These are phyloP conservation scores for Arthrobotrys conoides DNA, from an alignment of 2,329 filamentous ascomycete species.

Conservation along the genomic window DNA sequence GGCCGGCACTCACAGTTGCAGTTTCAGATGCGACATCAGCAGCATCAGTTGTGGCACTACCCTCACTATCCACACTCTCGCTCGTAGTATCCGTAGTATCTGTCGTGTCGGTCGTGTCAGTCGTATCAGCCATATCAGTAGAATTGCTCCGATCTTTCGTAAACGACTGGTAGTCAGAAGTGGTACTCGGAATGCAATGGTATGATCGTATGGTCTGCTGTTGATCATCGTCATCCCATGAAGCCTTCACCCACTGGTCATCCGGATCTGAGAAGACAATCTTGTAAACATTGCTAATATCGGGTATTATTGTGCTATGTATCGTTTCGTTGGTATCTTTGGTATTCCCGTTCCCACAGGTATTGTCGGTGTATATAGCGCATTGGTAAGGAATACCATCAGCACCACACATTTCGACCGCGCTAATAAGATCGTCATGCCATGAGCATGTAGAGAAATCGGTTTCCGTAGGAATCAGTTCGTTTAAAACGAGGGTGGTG, in stretches of 20 bases:
- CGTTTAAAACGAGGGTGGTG: slow-evolving; percentile 40
- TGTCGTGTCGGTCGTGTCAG: neutral
- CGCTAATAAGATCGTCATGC: slow-evolving; percentile 34
- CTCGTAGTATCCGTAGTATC: neutral
- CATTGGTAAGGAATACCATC: slow-evolving; percentile 44
- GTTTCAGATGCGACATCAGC: neutral
- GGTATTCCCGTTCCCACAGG: slow-evolving; percentile 39
- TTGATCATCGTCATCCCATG: slow-evolving; percentile 22
- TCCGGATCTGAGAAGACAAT: slow-evolving; percentile 39
- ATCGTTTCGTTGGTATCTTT: slow-evolving; percentile 16
- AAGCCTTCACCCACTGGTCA: slow-evolving; percentile 28
- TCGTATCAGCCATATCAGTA: too few species aligned
- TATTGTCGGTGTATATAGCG: slow-evolving; percentile 49
- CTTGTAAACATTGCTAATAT: slow-evolving; percentile 38
- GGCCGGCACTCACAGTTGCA: neutral
- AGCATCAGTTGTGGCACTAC: neutral
- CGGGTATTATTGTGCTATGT: neutral
- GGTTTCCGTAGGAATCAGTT: slow-evolving; percentile 11
- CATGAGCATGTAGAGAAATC: slow-evolving; percentile 36
- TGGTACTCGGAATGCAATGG: slow-evolving; percentile 30
- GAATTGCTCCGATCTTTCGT: neutral
- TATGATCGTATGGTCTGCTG: slow-evolving; percentile 28
- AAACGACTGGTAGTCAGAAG: slow-evolving; percentile 20
- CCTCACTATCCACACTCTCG: too few species aligned
- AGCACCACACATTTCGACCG: slow-evolving; percentile 44